These are phyloP conservation scores for Aspergillus cejpii DNA, from an alignment of 2,329 filamentous ascomycete genomes.

Conservation along the genomic window DNA sequence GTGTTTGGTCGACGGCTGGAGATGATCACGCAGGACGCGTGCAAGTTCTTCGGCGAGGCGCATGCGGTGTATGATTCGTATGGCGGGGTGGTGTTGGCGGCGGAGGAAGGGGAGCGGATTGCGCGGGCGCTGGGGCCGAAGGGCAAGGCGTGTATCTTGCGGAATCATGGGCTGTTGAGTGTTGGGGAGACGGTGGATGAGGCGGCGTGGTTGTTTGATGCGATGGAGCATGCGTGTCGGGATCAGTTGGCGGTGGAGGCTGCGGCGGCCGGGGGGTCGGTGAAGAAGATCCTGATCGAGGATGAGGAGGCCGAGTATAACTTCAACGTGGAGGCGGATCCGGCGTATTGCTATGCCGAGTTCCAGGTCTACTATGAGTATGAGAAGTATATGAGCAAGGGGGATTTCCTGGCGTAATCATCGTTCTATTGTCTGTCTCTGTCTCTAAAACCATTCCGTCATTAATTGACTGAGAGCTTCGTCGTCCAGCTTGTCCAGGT, in stretches of 20 bases:
- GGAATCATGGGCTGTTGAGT: slow-evolving; percentile 43
- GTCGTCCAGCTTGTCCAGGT: no score
- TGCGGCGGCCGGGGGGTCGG: slow-evolving; percentile 35
- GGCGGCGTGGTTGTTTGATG: slow-evolving; percentile 61
- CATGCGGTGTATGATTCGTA: slow-evolving; percentile 38
- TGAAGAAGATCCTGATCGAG: slow-evolving; percentile 48
- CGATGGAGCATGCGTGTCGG: slow-evolving; percentile 62
- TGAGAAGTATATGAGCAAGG: no score
- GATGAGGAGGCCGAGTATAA: slow-evolving; percentile 34
- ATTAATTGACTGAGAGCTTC: no score
- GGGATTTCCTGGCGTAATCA: no score
- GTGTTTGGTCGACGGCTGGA: slow-evolving; percentile 40
- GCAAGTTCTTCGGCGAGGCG: slow-evolving; percentile 21
- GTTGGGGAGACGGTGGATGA: slow-evolving; percentile 67
- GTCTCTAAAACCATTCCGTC: slow-evolving; percentile 14
- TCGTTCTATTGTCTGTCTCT: no score
- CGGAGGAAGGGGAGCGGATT: slow-evolving; percentile 43
- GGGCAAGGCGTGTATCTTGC: slow-evolving; percentile 19
- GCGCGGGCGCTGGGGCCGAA: slow-evolving; percentile 26
- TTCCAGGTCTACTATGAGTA: no score
- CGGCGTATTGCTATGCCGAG: not conserved
- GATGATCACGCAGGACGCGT: slow-evolving; percentile 38
- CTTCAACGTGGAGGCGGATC: slow-evolving; percentile 3
- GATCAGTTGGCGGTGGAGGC: slow-evolving; percentile 64
- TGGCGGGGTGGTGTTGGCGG: slow-evolving; percentile 43